Evolutionary conservation across 1,139 yeast species (phyloP), one percentile per base, ranked within the genome.

Genomic region (Hansenula anomala): DNA sequence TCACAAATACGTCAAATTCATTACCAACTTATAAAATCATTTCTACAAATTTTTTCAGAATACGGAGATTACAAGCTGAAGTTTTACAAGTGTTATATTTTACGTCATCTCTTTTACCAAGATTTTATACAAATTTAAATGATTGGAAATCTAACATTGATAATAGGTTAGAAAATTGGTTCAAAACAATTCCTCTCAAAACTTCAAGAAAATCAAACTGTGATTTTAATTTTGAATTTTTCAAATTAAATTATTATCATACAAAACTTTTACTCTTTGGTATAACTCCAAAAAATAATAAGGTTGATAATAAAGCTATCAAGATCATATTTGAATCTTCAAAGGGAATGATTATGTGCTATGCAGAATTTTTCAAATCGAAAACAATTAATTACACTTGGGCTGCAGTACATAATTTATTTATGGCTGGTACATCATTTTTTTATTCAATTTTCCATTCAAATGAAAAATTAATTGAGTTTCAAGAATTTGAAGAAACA

Each of bases 331-430:
- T 75, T 15, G 77, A 74, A 23, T 75, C 90, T 1, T 76, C 94
- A 2, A 75, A 73, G 48, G 80, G 80, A 33, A 73, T 87, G 30
- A 80, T 88, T 39, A 66, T 69, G 33, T 73, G 79, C 32, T 89
- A 86, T 57, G 65, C 73, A 34, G 75, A 72, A 37, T 63, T 88
- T 32, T 75, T 75, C 47, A 60, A 65, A 17, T 70, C 70, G 26
- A 76, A 75, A 49, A 69, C 76, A 34, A 72, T 88, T 45, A 88
- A 88, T 58, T 89, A 85, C 60, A 87, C 96, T 0, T 89, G 96
- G 96, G 92, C 90, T 1, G 95, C 95, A 0, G 92, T 88, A 2
- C 95, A 88, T 58, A 88, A 87, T 58, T 64, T 87, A 40, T 87
- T 87, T 56, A 82, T 85, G 83, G 92, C 96, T 0, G 95, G 95